Evolutionary conservation across 2,329 filamentous ascomycete genomes (phyloP).

Genomic region (Claviceps monticola): DNA sequence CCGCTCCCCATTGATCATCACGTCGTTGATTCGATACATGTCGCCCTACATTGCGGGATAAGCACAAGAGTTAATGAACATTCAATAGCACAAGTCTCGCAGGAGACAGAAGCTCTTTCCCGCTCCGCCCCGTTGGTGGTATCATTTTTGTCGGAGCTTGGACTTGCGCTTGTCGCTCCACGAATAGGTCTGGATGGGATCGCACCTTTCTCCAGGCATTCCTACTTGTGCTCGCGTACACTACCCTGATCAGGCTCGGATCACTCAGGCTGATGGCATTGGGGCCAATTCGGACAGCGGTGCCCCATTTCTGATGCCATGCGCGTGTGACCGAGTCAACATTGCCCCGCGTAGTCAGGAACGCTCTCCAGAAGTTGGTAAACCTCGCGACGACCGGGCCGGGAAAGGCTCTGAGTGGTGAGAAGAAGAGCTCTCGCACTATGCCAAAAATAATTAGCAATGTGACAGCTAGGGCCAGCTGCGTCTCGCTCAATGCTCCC

Average conservation of each 20-base stretch:
- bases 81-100: too few species aligned
- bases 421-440: constrained; percentile 4
- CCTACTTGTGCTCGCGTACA: constrained; percentile 8
- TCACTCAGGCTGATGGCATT: constrained; percentile 9
- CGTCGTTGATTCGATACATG: constrained; percentile 10
- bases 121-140: too few species aligned
- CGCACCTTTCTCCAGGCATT: constrained; percentile 9
- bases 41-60: constrained; percentile 4
- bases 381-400: constrained; percentile 7
- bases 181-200: background rate
- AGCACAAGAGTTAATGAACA: background rate
- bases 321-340: constrained; percentile 3
- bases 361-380: constrained; percentile 8
- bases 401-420: constrained; percentile 7
- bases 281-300: constrained; percentile 9
- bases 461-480: background rate
- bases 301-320: constrained; percentile 9
- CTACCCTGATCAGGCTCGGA: constrained; percentile 8
- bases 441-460: background rate
- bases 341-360: constrained; percentile 5
- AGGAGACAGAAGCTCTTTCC: too few species aligned
- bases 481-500: background rate
- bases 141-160: too few species aligned
- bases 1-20: constrained; percentile 7
- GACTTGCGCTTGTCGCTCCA: too few species aligned